Percentiles rank a stretch among this genome's conserved stretches.
Evolutionary conservation across 1,284 basidiomycete species (phyloP).

Genomic region (Fomitopsis schrenkii): DNA sequence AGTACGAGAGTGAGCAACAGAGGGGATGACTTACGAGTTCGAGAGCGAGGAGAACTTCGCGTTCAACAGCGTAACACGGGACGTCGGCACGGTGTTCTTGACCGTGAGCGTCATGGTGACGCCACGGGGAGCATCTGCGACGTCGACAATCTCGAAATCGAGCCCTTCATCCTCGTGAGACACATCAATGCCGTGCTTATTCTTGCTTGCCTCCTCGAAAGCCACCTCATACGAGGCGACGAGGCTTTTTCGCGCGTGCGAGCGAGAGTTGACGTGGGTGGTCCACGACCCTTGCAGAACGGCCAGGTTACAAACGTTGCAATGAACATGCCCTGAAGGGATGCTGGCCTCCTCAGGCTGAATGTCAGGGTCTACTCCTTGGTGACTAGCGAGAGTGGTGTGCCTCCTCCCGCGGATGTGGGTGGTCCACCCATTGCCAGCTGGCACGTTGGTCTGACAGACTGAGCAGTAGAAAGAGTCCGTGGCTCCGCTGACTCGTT

Average conservation of each 20-base stretch:
- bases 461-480: conserved; percentile 2
- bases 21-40: conserved; percentile 30
- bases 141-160: conserved; percentile 34
- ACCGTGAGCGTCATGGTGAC: conserved; percentile 10
- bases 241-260: conserved; percentile 3
- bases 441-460: conserved; percentile 3
- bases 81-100: conserved; percentile 27
- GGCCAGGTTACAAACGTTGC: conserved; percentile 1
- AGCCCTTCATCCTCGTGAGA: conserved; percentile 20
- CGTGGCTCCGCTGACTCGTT: not conserved
- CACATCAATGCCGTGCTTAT: conserved; percentile 24
- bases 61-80: conserved; percentile 28
- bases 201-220: conserved; percentile 23
- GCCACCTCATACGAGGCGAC: conserved; percentile 17
- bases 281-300: not conserved
- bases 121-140: conserved; percentile 23
- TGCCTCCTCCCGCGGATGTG: conserved; percentile 8
- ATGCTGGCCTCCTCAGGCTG: conserved; percentile 5
- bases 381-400: not conserved
- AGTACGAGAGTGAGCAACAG: conserved; percentile 8
- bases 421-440: not conserved
- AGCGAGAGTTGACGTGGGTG: not conserved
- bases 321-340: not conserved
- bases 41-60: conserved; percentile 33
- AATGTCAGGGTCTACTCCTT: conserved; percentile 2